Percentiles rank a stretch among this genome's conserved stretches.
These are phyloP conservation scores for Fusarium papillatum DNA, from an alignment of 2,329 filamentous ascomycete genomes.

Conservation along the genomic window DNA sequence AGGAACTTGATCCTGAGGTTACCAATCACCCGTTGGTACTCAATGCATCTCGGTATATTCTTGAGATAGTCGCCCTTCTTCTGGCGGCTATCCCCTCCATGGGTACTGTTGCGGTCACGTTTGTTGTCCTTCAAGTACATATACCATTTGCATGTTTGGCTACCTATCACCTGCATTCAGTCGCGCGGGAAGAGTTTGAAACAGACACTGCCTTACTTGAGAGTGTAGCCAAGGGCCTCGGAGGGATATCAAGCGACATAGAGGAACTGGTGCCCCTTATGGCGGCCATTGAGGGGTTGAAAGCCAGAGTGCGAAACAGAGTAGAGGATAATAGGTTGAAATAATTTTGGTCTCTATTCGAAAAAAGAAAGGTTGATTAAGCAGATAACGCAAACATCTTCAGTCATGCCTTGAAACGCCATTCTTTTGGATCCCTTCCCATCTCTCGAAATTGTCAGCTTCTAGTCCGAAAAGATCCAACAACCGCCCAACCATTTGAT, in stretches of 20 bases:
- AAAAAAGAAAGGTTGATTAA: not conserved
- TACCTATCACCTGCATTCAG: not conserved
- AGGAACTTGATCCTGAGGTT: not conserved
- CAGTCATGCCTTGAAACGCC: not conserved
- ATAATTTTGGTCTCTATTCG: not conserved
- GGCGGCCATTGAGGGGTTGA: not conserved
- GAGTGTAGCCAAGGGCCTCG: not conserved
- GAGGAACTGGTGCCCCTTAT: not conserved
- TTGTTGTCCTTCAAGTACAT: not conserved
- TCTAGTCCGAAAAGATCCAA: slow-evolving; percentile 60
- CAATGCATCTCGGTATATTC: not conserved
- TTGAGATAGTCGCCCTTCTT: not conserved
- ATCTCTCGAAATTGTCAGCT: slow-evolving; percentile 53
- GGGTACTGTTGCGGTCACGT: not conserved
- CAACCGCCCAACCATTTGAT: slow-evolving; percentile 61
- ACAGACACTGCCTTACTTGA: not conserved
- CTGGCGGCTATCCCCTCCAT: not conserved
- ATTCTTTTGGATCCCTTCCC: slow-evolving; percentile 41
- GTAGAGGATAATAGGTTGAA: not conserved
- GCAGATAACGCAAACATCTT: not conserved
- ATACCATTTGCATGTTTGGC: not conserved
- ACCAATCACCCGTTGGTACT: not conserved
- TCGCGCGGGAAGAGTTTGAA: not conserved
- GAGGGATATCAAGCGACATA: not conserved
- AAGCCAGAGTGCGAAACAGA: not conserved